phyloP scores from a whole-genome alignment of 805 yeast species.

The Yarrowia hollandica region DNA sequence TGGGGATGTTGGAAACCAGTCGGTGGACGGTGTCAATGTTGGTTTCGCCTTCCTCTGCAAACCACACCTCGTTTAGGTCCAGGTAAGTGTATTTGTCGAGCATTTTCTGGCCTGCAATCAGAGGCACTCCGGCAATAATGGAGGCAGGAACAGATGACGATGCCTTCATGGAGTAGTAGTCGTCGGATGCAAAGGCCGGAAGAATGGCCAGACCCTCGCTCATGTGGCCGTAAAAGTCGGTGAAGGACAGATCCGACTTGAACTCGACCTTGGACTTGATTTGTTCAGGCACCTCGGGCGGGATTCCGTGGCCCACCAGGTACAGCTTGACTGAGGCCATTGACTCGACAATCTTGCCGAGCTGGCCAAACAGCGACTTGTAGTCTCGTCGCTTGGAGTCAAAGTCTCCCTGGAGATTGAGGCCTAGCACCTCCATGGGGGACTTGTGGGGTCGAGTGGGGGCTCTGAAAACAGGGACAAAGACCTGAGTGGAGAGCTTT shows the following conservation, averaged over 20 bases:
- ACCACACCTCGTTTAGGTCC: background rate
- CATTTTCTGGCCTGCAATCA: background rate
- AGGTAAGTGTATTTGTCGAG: constrained; percentile 25
- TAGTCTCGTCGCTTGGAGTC: constrained; percentile 19
- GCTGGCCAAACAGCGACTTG: background rate
- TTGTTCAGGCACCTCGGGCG: constrained; percentile 18
- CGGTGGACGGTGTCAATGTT: constrained; percentile 18
- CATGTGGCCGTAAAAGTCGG: constrained; percentile 25
- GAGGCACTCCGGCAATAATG: constrained; percentile 17
- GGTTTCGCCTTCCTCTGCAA: constrained; percentile 21
- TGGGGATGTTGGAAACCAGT: background rate
- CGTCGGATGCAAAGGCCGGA: constrained; percentile 23
- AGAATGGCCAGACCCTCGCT: constrained; percentile 10
- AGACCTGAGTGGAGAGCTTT: background rate
- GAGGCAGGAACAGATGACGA: constrained; percentile 20
- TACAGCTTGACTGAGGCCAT: background rate
- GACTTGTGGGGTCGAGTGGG: constrained; percentile 26
- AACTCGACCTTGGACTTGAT: constrained; percentile 8
- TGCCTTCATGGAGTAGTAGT: constrained; percentile 12
- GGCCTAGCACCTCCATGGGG: constrained; percentile 8
- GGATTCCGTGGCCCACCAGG: constrained; percentile 16
- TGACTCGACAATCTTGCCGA: background rate
- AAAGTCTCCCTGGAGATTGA: constrained; percentile 22
- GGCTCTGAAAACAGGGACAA: constrained; percentile 9
- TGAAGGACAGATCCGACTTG: constrained; percentile 7